These are phyloP conservation scores for Pseudogymnoascus sp. DNA, from an alignment of 2,329 filamentous ascomycete genomes.

Conservation along the genomic window DNA sequence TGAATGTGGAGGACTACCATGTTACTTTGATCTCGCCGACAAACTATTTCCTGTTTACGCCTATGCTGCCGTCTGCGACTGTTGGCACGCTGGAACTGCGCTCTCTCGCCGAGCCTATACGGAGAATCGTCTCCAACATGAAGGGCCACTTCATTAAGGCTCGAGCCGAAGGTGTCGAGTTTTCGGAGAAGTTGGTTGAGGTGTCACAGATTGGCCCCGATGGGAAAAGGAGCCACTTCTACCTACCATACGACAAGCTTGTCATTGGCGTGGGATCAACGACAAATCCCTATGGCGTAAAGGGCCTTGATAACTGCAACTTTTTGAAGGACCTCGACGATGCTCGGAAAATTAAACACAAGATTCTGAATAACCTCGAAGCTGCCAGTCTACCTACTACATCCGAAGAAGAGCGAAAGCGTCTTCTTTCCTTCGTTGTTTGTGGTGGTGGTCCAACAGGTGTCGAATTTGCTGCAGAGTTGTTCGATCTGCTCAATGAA, in stretches of 20 bases:
- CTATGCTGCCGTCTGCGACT: conserved; percentile 94
- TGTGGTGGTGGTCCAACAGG: conserved; percentile 93
- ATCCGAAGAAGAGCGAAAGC: conserved; percentile 73
- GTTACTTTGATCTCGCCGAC: conserved; percentile 89
- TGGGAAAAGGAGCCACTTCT: conserved; percentile 74
- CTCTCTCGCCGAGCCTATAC: conserved; percentile 86
- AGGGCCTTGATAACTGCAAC: conserved; percentile 85
- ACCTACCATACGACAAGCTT: conserved; percentile 94
- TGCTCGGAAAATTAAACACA: conserved; percentile 79
- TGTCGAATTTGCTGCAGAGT: conserved; percentile 93
- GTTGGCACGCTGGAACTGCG: conserved; percentile 89
- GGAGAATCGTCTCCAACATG: conserved; percentile 69
- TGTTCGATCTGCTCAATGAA: conserved; percentile 94
- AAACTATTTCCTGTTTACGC: conserved; percentile 97
- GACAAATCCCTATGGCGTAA: conserved; percentile 92
- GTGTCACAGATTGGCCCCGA: conserved; percentile 62
- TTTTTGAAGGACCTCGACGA: conserved; percentile 95
- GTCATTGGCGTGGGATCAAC: conserved; percentile 86
- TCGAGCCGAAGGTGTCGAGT: conserved; percentile 79
- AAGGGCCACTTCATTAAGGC: conserved; percentile 86
- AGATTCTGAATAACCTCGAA: conserved; percentile 83
- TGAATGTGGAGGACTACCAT: conserved; percentile 88
- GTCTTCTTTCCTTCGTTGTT: conserved; percentile 89
- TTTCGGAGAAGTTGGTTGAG: conserved; percentile 84
- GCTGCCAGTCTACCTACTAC: conserved; percentile 89